Evolutionary conservation across 2,329 filamentous ascomycete genomes (phyloP), one percentile per base, ranked within the genome.

Genomic region (Sporothrix humicola): DNA sequence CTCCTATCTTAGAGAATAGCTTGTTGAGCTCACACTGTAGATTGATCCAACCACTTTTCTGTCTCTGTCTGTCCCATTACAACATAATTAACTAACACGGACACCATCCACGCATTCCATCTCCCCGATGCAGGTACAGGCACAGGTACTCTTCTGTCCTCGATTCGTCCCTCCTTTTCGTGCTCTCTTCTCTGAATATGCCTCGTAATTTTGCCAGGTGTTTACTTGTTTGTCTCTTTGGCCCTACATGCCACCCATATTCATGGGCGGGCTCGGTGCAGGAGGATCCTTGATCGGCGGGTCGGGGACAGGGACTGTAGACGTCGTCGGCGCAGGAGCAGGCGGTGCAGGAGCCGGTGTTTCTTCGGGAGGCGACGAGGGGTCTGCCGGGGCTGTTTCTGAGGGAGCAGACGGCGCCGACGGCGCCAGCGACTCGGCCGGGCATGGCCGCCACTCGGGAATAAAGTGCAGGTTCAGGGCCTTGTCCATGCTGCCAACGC

Each of bases 361-460:
- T 15, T 26, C 37, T 31, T 61, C 58, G 13, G 5, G 26, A 10
- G 58, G 59, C 31, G 59, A 37, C 12, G 59, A 15, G 1, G 69
- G 54, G 2, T 58, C 37, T 50, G 58, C 26, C 46, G 26, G n/a
- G n/a, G 46, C 12, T 0, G 59, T 42, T 2, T 48, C 15, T 2
- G 46, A 26, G 17, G 70, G 46, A 17, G 68, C 15, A 4, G 50
- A 15, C 10, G 66, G 17, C 1, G 52, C n/a, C 8, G 69, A 44
- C 46, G 70, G 59, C 4, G 23, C 70, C 17, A 72, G 31, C 26
- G 58, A 54, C 26, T 44, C 70, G 0, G 70, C 70, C 8, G 70
- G 58, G 12, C 77, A 77, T 4, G 71, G 63, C 59, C 77, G 73
- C 77, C 77, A 78, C 26, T 73, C 75, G 2, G 76, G 76, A 2